Evolutionary conservation across 768 basidiomycete species (phyloP).

Genomic region (Hydnomerulius pinastri): DNA sequence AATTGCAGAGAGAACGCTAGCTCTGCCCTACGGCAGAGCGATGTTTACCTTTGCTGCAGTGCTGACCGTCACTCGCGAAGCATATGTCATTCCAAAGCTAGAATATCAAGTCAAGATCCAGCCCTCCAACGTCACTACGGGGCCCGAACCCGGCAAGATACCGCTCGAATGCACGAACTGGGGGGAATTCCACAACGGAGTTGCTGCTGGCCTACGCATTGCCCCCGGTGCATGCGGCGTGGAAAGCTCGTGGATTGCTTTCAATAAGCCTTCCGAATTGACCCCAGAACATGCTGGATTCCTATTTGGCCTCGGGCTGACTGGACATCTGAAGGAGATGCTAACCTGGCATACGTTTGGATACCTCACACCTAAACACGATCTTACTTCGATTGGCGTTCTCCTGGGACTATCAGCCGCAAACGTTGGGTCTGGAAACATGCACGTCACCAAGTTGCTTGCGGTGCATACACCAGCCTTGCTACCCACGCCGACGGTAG

Average conservation of each 20-base stretch:
- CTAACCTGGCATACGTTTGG: constrained; percentile 94
- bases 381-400: constrained; percentile 90
- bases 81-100: constrained; percentile 76
- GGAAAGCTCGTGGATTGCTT: constrained; percentile 94
- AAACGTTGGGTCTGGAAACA: constrained; percentile 81
- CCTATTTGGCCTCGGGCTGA: constrained; percentile 87
- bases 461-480: constrained; percentile 93
- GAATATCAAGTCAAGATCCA: constrained; percentile 76
- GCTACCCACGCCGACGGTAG: constrained; percentile 82
- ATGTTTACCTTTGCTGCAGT: constrained; percentile 90
- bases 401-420: constrained; percentile 93
- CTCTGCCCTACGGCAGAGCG: constrained; percentile 86
- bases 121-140: constrained; percentile 64
- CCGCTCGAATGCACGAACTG: constrained; percentile 72
- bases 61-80: constrained; percentile 72
- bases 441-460: constrained; percentile 86
- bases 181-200: constrained; percentile 99
- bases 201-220: constrained; percentile 86
- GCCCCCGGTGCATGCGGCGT: constrained; percentile 72
- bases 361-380: constrained; percentile 95
- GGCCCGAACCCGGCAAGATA: constrained; percentile 74
- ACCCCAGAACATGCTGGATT: constrained; percentile 97
- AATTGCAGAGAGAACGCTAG: constrained; percentile 86
- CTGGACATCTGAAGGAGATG: constrained; percentile 88
- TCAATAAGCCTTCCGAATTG: constrained; percentile 89